A percentile compares a stretch with the other conserved stretches of the same genome.
Evolutionary conservation across 208 protist genomes (phyloP).

Genomic region (Strigomonas culicis): DNA sequence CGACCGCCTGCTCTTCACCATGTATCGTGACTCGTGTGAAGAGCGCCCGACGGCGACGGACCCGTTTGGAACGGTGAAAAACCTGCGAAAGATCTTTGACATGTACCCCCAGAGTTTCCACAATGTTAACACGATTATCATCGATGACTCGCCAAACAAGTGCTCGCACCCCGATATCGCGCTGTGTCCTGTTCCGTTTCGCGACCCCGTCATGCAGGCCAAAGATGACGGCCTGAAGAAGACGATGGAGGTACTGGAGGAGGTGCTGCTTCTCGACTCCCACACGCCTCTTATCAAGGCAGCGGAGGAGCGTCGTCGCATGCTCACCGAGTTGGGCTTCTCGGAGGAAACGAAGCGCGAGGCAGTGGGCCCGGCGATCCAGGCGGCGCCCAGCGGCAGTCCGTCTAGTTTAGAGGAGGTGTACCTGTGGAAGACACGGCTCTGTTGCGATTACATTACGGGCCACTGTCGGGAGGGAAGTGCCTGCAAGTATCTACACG

Average conservation of each 20-base stretch:
- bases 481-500: constrained; percentile 64
- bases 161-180: constrained; percentile 90
- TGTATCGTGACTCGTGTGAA: constrained; percentile 71
- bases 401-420: constrained; percentile 31
- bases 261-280: constrained; percentile 70
- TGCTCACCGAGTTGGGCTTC: constrained; percentile 15
- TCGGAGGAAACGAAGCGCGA: background rate
- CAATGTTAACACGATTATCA: constrained; percentile 89
- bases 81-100: constrained; percentile 83
- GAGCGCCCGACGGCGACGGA: constrained; percentile 49
- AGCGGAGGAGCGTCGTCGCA: constrained; percentile 47
- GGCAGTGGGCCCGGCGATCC: background rate
- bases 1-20: constrained; percentile 77
- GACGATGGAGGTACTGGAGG: constrained; percentile 65
- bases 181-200: constrained; percentile 82
- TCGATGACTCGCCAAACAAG: constrained; percentile 88
- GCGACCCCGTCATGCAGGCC: constrained; percentile 47
- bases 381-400: background rate
- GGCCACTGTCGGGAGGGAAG: constrained; percentile 32
- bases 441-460: constrained; percentile 67
- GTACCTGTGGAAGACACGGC: constrained; percentile 51
- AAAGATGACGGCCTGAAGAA: constrained; percentile 63
- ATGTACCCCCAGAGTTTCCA: constrained; percentile 81
- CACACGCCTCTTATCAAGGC: constrained; percentile 69
- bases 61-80: constrained; percentile 83